Conservation (phyloP, 208 protist genomes). For the Trypanosoma melophagium region DNA sequence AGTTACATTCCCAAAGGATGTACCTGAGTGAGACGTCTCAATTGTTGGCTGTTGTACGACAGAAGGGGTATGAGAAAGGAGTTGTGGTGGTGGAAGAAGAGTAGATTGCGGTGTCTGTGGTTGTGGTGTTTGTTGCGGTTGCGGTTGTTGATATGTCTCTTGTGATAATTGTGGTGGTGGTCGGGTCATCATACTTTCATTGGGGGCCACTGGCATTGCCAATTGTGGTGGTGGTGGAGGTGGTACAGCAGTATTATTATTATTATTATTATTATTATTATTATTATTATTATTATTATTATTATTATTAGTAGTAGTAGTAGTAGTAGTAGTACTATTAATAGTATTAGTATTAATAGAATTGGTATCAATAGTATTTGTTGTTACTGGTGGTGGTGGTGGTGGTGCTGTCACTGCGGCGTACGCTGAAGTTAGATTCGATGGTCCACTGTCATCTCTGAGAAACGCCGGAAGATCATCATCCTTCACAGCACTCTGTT, state of each 20-base stretch:
- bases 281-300: neutral
- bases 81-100: conserved; percentile 15
- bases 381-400: too few relatives aligned
- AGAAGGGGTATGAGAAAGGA: conserved; percentile 31
- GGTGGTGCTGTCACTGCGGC: conserved; percentile 10
- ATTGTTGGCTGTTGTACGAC: neutral
- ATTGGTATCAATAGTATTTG: too few relatives aligned
- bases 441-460: conserved; percentile 11
- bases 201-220: neutral
- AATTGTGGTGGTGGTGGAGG: conserved; percentile 6
- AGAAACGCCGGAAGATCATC: conserved; percentile 28
- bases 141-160: conserved; percentile 5
- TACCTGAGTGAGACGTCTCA: neutral
- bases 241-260: neutral
- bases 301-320: too few relatives aligned
- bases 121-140: neutral
- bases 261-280: neutral
- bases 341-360: too few relatives aligned
- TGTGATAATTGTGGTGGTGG: conserved; percentile 6
- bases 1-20: neutral
- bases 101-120: neutral
- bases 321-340: too few relatives aligned
- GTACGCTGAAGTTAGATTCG: conserved; percentile 26
- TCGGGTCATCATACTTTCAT: neutral
- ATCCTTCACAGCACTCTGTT: neutral